Base-by-base conservation (phyloP, 2,329 filamentous ascomycete genomes). In the Neonectria faginata region DNA sequence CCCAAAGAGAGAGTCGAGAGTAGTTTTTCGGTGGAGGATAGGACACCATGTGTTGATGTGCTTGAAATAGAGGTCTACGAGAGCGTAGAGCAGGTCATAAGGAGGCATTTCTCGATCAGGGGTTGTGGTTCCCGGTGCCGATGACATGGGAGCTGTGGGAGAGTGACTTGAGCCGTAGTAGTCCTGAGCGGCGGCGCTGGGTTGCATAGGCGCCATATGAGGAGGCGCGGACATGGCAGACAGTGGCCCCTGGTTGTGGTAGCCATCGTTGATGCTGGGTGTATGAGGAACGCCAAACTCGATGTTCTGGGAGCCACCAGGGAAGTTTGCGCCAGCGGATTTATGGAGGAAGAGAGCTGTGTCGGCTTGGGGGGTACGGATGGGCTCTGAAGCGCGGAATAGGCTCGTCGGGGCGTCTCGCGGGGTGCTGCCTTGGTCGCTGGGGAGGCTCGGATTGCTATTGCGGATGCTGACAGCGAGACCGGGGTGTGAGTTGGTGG, bases 11-110 rank as follows among this genome's bases (percentile, higher is more conserved):
- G 89, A 89, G 71, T 97, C 92, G 9, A 97, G 79, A 0, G 93
- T 97, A 4, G 91, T 89, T 73, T 92, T 89, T 22, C 93, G 88
- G 78, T 97, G 93, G n/a, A 97, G 82, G 25, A 97, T 96, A 0
- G 94, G 94, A 75, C 93, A 97, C 91, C 91, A 94, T 0, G 90
- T 91, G 73, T 93, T 93, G 75, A 93, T 88, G 73, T 93, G 89
- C 67, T 92, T 92, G 73, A 94, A 94, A 75, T 92, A 94, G 0
- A 93, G 83, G 70, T 93, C 91, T 7, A 91, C 90, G 11, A 94
- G 79, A 2, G 89, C 85, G 72, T 93, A 93, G 0, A 93, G 80
- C 6, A 93, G 80, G 73, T 93, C 91, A 70, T 93, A 92, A 1
- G 91, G 91, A 1, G 91, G 91, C 29, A 94, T 84, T 62, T 92